Percentiles rank a stretch among this genome's conserved stretches.
phyloP scores from a whole-genome alignment of 2,329 filamentous ascomycete genomes.

The Fusarium sp. region DNA sequence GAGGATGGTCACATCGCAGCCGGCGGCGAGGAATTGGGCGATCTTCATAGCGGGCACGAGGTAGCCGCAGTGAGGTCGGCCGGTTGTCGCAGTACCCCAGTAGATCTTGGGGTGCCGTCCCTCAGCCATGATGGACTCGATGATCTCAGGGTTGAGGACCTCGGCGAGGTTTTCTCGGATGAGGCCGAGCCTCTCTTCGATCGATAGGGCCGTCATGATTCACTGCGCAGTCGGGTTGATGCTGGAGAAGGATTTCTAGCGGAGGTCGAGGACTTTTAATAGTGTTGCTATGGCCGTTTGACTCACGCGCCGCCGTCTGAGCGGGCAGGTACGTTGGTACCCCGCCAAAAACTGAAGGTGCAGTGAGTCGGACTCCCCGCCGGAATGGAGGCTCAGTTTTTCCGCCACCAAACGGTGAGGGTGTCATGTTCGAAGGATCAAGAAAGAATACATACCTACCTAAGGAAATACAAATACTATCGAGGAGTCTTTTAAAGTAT shows the following conservation, averaged over 20 bases:
- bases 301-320: not conserved
- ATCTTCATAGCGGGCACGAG: slow-evolving; percentile 90
- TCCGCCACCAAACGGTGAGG: slow-evolving; percentile 8
- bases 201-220: slow-evolving; percentile 22
- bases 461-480: not conserved
- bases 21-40: slow-evolving; percentile 83
- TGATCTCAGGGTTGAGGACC: slow-evolving; percentile 83
- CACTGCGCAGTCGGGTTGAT: not conserved
- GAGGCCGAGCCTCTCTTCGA: slow-evolving; percentile 70
- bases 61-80: slow-evolving; percentile 89
- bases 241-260: not conserved
- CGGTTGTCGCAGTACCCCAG: slow-evolving; percentile 87
- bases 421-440: not conserved
- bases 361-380: slow-evolving; percentile 1
- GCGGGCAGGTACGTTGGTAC: not conserved
- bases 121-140: slow-evolving; percentile 74
- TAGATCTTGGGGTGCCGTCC: slow-evolving; percentile 79
- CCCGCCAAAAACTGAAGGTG: not conserved
- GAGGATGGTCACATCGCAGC: slow-evolving; percentile 81
- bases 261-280: not conserved
- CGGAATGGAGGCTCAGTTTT: slow-evolving; percentile 7
- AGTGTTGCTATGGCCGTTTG: not conserved
- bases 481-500: not conserved
- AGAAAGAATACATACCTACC: not conserved
- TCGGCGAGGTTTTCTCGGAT: slow-evolving; percentile 84